Base-by-base conservation (phyloP, 306 rosid species). In the Vigna trinervia region DNA sequence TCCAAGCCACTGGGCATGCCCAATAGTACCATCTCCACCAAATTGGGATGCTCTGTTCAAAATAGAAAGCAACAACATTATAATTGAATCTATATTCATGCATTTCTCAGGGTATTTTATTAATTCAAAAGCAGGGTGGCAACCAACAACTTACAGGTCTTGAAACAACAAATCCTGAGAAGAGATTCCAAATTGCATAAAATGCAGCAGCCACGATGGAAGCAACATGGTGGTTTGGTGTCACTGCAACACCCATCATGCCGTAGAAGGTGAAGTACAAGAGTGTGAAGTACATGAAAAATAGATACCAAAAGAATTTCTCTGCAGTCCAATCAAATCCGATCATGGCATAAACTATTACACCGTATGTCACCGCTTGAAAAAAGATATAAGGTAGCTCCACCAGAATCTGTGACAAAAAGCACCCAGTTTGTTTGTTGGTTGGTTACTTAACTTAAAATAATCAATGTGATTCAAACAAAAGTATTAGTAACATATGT, bases 21-120 rank as follows among this genome's bases (percentile, higher is more conserved):
- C 97, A 90, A 28, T 90, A 88, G 77, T 90, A 92, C 97, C 96
- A 92, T 62, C 86, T 85, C 97, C 96, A 92, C 96, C 97, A 92
- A 5, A 88, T 46, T 1, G 97, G 80, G 6, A 83, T 83, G 38
- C 28, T 74, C 82, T 58, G 75, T 73, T 63, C 0, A 65, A 65
- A 38, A 60, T 7, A 41, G 46, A 60, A 60, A n/a, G n/a, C n/a
- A n/a, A n/a, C n/a, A n/a, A n/a, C n/a, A n/a, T n/a, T n/a, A n/a
- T n/a, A n/a, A n/a, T n/a, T n/a, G n/a, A n/a, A n/a, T n/a, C n/a
- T n/a, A n/a, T n/a, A n/a, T 17, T 11, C 46, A 41, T 41, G 46
- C n/a, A 59, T 26, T 53, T 53, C 14, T 20, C 32, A 20, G 1
- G 2, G 22, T 45, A 45, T 45, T 43, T 43, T 12, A 60, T 32